These are phyloP conservation scores for Trichoderma aggressivum DNA, from an alignment of 2,329 filamentous ascomycete species.

Conservation along the genomic window DNA sequence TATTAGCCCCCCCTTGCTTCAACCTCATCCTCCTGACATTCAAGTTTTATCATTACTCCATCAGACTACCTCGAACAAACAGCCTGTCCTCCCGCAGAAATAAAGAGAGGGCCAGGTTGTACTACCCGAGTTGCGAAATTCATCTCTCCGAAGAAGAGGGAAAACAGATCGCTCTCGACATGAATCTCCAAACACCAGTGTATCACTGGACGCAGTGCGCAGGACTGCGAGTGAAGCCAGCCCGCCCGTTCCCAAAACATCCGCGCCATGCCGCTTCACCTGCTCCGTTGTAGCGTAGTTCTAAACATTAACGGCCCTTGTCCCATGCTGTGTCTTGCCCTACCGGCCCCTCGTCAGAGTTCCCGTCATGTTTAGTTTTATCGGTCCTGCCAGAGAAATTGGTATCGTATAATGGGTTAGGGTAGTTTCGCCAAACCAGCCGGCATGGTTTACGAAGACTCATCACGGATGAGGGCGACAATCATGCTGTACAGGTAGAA, in stretches of 20 bases:
- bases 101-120: background rate
- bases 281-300: slow-evolving; percentile 24
- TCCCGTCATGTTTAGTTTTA: slow-evolving; percentile 9
- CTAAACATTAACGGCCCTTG: slow-evolving; percentile 10
- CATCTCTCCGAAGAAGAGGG: background rate
- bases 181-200: slow-evolving; percentile 30
- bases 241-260: slow-evolving; percentile 26
- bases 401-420: slow-evolving; percentile 21
- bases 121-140: background rate
- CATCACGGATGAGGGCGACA: slow-evolving; percentile 93
- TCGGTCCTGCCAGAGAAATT: slow-evolving; percentile 19
- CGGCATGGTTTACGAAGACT: slow-evolving; percentile 65
- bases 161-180: slow-evolving; percentile 22
- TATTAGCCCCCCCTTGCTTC: background rate
- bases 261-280: slow-evolving; percentile 28
- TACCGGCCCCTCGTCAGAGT: slow-evolving; percentile 8
- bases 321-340: slow-evolving; percentile 8
- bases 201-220: slow-evolving; percentile 31
- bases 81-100: background rate
- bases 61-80: slow-evolving; percentile 25
- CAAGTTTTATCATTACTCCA: slow-evolving; percentile 32
- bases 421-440: background rate
- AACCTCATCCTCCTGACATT: background rate
- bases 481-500: slow-evolving; percentile 99
- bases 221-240: slow-evolving; percentile 31